phyloP scores from a whole-genome alignment of 2,329 filamentous ascomycete genomes.

The Cladosporium halotolerans region DNA sequence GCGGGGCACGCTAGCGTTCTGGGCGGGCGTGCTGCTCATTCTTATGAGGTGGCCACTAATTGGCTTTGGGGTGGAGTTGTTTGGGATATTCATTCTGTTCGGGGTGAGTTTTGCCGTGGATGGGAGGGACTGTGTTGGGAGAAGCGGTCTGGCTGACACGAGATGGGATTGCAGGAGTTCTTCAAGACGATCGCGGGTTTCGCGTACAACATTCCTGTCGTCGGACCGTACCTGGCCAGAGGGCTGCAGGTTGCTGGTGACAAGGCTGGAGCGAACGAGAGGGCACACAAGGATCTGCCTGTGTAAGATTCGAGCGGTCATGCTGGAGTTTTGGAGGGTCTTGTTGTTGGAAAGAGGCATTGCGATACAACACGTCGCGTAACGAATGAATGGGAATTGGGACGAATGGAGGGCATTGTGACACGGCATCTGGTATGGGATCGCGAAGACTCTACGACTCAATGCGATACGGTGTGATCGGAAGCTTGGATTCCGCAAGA shows the following conservation, averaged over 20 bases:
- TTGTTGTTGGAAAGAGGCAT: too few relatives aligned
- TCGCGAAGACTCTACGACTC: too few relatives aligned
- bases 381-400: too few relatives aligned
- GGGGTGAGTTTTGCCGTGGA: slow-evolving; percentile 41
- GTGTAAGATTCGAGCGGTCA: slow-evolving; percentile 43
- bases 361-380: too few relatives aligned
- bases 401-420: too few relatives aligned
- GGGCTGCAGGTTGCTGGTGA: slow-evolving; percentile 68
- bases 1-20: slow-evolving; percentile 85
- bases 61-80: slow-evolving; percentile 84
- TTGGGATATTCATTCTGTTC: slow-evolving; percentile 89
- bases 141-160: slow-evolving; percentile 2
- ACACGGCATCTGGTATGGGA: too few relatives aligned
- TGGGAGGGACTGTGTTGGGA: neutral
- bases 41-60: slow-evolving; percentile 84
- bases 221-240: slow-evolving; percentile 78
- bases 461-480: too few relatives aligned
- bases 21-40: slow-evolving; percentile 75
- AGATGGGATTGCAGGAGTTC: slow-evolving; percentile 5
- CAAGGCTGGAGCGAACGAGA: slow-evolving; percentile 54
- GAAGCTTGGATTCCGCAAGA: too few relatives aligned
- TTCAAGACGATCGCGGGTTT: slow-evolving; percentile 72
- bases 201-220: slow-evolving; percentile 72
- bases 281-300: slow-evolving; percentile 70
- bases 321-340: too few relatives aligned